Evolutionary conservation across 441 rosid species (phyloP), one percentile per base, ranked within the genome.

Genomic region (Hura crepitans): DNA sequence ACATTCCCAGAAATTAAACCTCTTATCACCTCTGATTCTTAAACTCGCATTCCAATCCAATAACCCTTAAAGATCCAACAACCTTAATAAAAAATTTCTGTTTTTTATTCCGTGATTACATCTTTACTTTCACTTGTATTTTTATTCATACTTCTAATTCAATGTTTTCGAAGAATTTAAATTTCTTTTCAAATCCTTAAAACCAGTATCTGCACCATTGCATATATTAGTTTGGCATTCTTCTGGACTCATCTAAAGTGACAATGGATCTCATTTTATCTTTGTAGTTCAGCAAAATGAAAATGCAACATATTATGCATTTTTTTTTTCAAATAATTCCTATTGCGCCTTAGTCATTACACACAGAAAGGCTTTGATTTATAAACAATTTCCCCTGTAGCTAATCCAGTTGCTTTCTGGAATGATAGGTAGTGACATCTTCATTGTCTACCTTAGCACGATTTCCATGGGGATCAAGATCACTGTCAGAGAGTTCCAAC

Each of bases 391-490:
- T 63, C 31, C 11, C 47, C 60, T 42, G 37, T 54, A 35, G 55
- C 25, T 57, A 18, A 46, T 12, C 31, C 30, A 43, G 28, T 7
- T 45, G 53, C 23, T 47, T 31, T 30, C 55, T 71, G 69, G 37
- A 42, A 70, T 72, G 33, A 67, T 66, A 80, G 89, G 85, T 78
- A 3, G 84, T 86, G 43, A 89, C 92, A 23, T 91, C 96, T 73
- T 86, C 86, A 28, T 70, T 91, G 39, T 87, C 92, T 62, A 83
- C 91, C 65, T 73, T 84, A 53, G 86, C 89, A 25, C 84, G 93
- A 76, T 62, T 85, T 76, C 96, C 92, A 25, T 89, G 96, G 96
- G 96, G 96, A 78, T 89, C 96, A 64, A 77, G 76, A 75, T 81
- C 88, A 27, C 35, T 84, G 62, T 25, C 78, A 12, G 65, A 58